Base-by-base conservation (phyloP, 2,329 filamentous ascomycete genomes). In the Beauveria caledonica region DNA sequence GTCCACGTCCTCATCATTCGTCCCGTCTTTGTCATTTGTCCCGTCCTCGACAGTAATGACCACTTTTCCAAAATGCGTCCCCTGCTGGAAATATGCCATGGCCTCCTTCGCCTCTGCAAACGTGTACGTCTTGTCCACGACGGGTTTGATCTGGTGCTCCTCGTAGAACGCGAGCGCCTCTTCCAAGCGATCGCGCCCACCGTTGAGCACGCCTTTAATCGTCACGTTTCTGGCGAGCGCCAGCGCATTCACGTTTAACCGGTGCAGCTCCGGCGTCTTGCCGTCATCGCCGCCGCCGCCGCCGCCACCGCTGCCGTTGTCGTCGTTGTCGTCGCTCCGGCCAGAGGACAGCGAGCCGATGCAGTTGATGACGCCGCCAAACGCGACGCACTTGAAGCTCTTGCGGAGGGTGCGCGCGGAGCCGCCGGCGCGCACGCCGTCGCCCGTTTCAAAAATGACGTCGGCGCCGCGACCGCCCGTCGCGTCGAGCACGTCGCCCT, bases 61-160 rank as follows among this genome's bases (percentile, higher is more conserved):
- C 33, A 85, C 74, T 71, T 86, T 86, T 25, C 83, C 82, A 67
- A 85, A 82, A 65, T 85, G 81, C 63, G 75, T 77, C 40, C 81
- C 79, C 44, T 73, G 75, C 65, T 70, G 78, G 68, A 84, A 71
- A 65, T 82, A 82, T 63, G 78, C 69, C 63, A 84, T 76, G 6
- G 82, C 83, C 64, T 80, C 74, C 56, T 70, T 73, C 15, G 74
- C 75, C 67, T 81, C 68, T 5, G 71, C 74, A 64, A 83, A 78
- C 21, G 55, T 66, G 65, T 82, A 83, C 3, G 76, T 73, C 64
- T 69, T 73, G 64, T 78, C 75, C 44, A 84, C 72, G 1, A 83
- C 75, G 3, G 80, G 80, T 54, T 68, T 72, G 45, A 82, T 78
- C 62, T 68, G 56, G 61, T 78, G 72, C 51, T 70, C 66, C 61